These are phyloP conservation scores for Phaseolus coccineus DNA, from an alignment of 331 rosid genomes.

Conservation along the genomic window DNA sequence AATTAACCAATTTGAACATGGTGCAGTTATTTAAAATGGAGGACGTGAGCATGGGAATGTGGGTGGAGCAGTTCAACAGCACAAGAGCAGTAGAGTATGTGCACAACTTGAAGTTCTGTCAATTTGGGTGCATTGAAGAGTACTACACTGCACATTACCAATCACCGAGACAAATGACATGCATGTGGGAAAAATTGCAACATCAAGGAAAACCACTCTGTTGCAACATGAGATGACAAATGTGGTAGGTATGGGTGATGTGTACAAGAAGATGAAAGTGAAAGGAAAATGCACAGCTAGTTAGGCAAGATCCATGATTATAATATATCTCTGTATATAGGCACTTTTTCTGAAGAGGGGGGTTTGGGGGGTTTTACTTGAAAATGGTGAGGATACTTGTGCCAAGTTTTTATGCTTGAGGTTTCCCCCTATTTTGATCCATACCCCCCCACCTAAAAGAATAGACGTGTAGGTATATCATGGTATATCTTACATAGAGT, in stretches of 20 bases:
- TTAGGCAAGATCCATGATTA: slow-evolving; percentile 53
- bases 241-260: neutral
- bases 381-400: neutral
- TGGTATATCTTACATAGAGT: neutral
- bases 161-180: slow-evolving; percentile 93
- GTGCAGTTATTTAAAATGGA: slow-evolving; percentile 91
- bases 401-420: neutral
- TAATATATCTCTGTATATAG: slow-evolving; percentile 52
- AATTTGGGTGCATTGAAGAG: slow-evolving; percentile 83
- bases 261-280: neutral
- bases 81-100: slow-evolving; percentile 64
- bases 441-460: slow-evolving; percentile 13
- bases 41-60: slow-evolving; percentile 98
- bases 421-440: slow-evolving; percentile 26
- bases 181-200: slow-evolving; percentile 88
- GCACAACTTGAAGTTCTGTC: slow-evolving; percentile 88
- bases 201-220: slow-evolving; percentile 70
- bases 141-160: slow-evolving; percentile 92
- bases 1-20: slow-evolving; percentile 11
- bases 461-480: slow-evolving; percentile 20
- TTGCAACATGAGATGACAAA: slow-evolving; percentile 88
- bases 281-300: slow-evolving; percentile 12
- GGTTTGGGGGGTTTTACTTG: slow-evolving; percentile 12
- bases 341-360: slow-evolving; percentile 34
- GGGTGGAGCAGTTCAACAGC: slow-evolving; percentile 81